A percentile compares a stretch with the other conserved stretches of the same genome.
phyloP scores from a whole-genome alignment of 768 basidiomycete species.

The Mycena rosella region DNA sequence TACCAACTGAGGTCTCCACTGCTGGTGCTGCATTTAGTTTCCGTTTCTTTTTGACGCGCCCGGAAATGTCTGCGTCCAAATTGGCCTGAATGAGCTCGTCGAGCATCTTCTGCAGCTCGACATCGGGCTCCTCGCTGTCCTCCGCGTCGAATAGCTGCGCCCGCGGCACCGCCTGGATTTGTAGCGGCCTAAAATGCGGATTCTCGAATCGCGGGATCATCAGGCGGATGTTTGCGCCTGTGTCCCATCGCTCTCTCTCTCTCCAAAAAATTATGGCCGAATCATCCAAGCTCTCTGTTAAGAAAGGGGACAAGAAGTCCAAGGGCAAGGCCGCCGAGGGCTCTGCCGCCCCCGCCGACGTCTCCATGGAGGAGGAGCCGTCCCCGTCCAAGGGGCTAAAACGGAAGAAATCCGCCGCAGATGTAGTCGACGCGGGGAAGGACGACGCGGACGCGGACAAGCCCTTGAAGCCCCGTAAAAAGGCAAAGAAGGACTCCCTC shows the following conservation, averaged over 20 bases:
- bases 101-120: slow-evolving; percentile 35
- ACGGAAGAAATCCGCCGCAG: slow-evolving; percentile 48
- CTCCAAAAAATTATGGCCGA: slow-evolving; percentile 35
- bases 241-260: slow-evolving; percentile 10
- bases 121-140: slow-evolving; percentile 13
- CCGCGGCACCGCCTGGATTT: slow-evolving; percentile 52
- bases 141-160: slow-evolving; percentile 41
- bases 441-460: slow-evolving; percentile 3
- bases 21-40: slow-evolving; percentile 2
- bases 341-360: slow-evolving; percentile 15
- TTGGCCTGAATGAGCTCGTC: slow-evolving; percentile 35
- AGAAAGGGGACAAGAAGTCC: slow-evolving; percentile 42
- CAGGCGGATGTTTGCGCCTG: neutral
- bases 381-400: slow-evolving; percentile 35
- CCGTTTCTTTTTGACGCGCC: slow-evolving; percentile 21
- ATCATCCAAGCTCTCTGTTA: slow-evolving; percentile 29
- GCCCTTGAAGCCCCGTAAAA: slow-evolving; percentile 39
- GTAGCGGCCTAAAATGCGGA: slow-evolving; percentile 56
- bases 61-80: slow-evolving; percentile 4
- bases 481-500: slow-evolving; percentile 45
- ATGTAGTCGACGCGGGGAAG: slow-evolving; percentile 1
- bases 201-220: slow-evolving; percentile 58
- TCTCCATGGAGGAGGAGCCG: slow-evolving; percentile 5
- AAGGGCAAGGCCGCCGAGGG: slow-evolving; percentile 41
- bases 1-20: slow-evolving; percentile 15